Conservation (phyloP, 2,329 filamentous ascomycete genomes). For the Corynespora cassiicola region DNA sequence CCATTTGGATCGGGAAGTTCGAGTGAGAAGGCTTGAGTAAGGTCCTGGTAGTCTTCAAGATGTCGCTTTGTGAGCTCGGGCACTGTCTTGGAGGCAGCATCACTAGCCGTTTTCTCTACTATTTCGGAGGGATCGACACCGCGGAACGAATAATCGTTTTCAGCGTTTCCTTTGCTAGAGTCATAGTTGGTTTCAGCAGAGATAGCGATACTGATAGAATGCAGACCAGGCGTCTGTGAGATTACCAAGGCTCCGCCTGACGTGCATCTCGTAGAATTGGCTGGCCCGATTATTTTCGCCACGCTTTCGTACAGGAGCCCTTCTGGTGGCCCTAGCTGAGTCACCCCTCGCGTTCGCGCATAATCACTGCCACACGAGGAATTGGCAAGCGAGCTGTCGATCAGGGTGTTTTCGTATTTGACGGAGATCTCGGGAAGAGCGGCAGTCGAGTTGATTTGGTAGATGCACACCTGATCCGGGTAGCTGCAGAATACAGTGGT, state of each 20-base stretch:
- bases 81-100: slow-evolving; percentile 43
- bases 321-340: slow-evolving; percentile 48
- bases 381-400: slow-evolving; percentile 33
- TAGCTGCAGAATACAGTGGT: slow-evolving; percentile 54
- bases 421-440: slow-evolving; percentile 51
- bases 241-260: slow-evolving; percentile 16
- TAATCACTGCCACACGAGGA: slow-evolving; percentile 41
- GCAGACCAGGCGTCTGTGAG: slow-evolving; percentile 14
- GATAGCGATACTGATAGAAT: slow-evolving; percentile 49
- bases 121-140: slow-evolving; percentile 53
- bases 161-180: slow-evolving; percentile 54
- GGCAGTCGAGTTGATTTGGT: slow-evolving; percentile 37
- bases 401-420: slow-evolving; percentile 51
- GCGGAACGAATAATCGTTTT: slow-evolving; percentile 55
- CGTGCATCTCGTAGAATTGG: slow-evolving; percentile 7
- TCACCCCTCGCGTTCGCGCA: slow-evolving; percentile 44
- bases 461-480: slow-evolving; percentile 51
- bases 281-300: slow-evolving; percentile 33
- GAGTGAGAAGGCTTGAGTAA: slow-evolving; percentile 51
- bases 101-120: slow-evolving; percentile 43
- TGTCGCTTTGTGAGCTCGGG: slow-evolving; percentile 44
- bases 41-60: slow-evolving; percentile 49
- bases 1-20: slow-evolving; percentile 53
- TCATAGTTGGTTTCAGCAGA: slow-evolving; percentile 59
- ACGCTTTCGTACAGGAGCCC: slow-evolving; percentile 55